phyloP scores from a whole-genome alignment of 345 rosid species.

The Lepidium didymum region DNA sequence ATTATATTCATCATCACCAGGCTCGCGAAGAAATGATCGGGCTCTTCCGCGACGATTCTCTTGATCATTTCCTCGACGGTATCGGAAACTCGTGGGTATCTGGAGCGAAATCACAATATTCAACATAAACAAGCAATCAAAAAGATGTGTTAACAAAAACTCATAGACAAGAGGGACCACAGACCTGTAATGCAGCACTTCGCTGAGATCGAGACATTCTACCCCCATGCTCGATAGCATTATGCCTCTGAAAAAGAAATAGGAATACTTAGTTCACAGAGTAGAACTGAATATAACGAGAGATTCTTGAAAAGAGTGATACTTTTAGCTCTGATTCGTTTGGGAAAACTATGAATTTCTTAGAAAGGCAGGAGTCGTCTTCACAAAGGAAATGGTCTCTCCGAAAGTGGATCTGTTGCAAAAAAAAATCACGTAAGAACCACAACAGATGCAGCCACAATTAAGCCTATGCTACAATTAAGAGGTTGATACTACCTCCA shows the following conservation, averaged over 20 bases:
- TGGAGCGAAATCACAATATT: slow-evolving; percentile 19
- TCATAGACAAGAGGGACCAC: not conserved
- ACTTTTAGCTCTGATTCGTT: slow-evolving; percentile 94
- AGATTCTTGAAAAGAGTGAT: not conserved
- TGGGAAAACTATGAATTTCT: slow-evolving; percentile 82
- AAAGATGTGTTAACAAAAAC: not conserved
- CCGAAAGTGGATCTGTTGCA: slow-evolving; percentile 78
- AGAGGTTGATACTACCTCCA: slow-evolving; percentile 46
- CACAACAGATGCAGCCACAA: slow-evolving; percentile 3
- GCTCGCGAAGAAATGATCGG: slow-evolving; percentile 54
- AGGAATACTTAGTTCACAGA: not conserved
- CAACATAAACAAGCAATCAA: not conserved
- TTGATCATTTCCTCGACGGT: slow-evolving; percentile 33
- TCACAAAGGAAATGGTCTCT: slow-evolving; percentile 88
- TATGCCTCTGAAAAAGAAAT: slow-evolving; percentile 66
- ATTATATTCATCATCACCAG: slow-evolving; percentile 38
- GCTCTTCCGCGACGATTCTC: slow-evolving; percentile 78
- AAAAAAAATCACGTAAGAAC: not conserved
- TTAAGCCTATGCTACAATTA: not conserved
- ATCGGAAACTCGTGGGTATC: slow-evolving; percentile 96
- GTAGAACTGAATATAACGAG: not conserved
- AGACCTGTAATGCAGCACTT: slow-evolving; percentile 89
- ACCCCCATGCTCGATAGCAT: slow-evolving; percentile 88
- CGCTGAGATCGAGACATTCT: slow-evolving; percentile 92
- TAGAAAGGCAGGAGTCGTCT: slow-evolving; percentile 87